These are phyloP conservation scores for Neofusicoccum ribis DNA, from an alignment of 2,329 filamentous ascomycete species.

Conservation along the genomic window DNA sequence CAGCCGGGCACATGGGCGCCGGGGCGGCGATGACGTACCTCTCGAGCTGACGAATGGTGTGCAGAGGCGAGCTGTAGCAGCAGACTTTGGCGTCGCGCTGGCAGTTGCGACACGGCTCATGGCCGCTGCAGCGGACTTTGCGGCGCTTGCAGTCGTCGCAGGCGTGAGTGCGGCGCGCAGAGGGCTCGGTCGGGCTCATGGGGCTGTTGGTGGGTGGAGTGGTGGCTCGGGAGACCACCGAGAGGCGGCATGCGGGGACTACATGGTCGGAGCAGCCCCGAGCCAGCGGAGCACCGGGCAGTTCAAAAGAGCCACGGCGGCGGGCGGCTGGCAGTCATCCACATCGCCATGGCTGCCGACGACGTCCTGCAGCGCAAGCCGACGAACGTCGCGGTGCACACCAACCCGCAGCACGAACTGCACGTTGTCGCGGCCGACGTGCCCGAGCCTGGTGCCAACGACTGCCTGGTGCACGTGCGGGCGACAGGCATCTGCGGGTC, in stretches of 20 bases:
- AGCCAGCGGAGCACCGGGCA: too few species aligned
- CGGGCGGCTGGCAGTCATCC: not conserved
- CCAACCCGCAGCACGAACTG: slow-evolving; percentile 33
- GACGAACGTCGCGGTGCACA: slow-evolving; percentile 33
- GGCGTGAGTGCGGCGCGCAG: not conserved
- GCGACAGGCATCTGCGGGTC: slow-evolving; percentile 71
- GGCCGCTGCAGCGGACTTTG: slow-evolving; percentile 3
- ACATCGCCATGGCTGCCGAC: slow-evolving; percentile 15
- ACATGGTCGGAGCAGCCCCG: too few species aligned
- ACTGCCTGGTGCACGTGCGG: slow-evolving; percentile 65
- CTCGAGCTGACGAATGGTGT: not conserved
- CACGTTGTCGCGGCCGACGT: slow-evolving; percentile 30
- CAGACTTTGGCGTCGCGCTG: not conserved
- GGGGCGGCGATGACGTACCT: not conserved
- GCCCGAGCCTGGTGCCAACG: slow-evolving; percentile 50
- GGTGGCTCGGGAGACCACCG: not conserved
- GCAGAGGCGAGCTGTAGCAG: not conserved
- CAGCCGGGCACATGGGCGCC: not conserved
- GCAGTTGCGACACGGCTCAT: not conserved
- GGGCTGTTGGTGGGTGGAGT: not conserved
- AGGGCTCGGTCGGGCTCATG: not conserved
- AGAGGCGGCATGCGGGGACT: not conserved
- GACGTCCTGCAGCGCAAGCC: slow-evolving; percentile 29
- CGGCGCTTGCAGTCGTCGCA: slow-evolving; percentile 7
- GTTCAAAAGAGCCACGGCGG: too few species aligned